Conservation (phyloP, 768 basidiomycete species). For the Rhizopogon sp. region DNA sequence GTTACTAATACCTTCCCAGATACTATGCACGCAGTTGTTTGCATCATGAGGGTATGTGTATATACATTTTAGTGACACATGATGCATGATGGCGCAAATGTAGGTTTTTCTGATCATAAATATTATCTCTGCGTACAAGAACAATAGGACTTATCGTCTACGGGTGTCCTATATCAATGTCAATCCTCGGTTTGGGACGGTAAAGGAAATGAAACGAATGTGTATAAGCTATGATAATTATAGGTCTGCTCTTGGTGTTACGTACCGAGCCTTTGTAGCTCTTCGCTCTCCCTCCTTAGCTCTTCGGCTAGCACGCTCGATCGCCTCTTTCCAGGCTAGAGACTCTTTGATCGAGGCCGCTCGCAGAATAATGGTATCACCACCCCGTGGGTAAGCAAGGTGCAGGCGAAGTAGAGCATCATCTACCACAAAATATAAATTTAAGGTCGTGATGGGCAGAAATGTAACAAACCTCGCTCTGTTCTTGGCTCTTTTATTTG, state of each 20-base stretch:
- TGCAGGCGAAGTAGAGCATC: constrained; percentile 63
- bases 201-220: too few relatives aligned
- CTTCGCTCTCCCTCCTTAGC: constrained; percentile 7
- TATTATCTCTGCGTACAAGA: too few relatives aligned
- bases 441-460: neutral
- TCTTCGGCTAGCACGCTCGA: constrained; percentile 18
- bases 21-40: too few relatives aligned
- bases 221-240: neutral
- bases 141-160: too few relatives aligned
- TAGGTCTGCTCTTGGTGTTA: neutral
- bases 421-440: constrained; percentile 35
- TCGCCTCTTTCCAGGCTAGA: constrained; percentile 44
- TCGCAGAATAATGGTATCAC: constrained; percentile 59
- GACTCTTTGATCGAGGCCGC: constrained; percentile 57
- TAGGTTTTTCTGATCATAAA: too few relatives aligned
- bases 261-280: neutral
- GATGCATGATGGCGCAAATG: too few relatives aligned
- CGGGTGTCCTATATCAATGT: too few relatives aligned
- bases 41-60: too few relatives aligned
- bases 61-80: too few relatives aligned
- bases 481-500: constrained; percentile 48
- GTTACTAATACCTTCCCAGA: too few relatives aligned
- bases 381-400: constrained; percentile 68
- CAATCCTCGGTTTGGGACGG: too few relatives aligned
- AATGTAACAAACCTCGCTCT: constrained; percentile 40